Evolutionary conservation across 2,329 filamentous ascomycete species (phyloP).

Genomic region (Fusarium nurragi): DNA sequence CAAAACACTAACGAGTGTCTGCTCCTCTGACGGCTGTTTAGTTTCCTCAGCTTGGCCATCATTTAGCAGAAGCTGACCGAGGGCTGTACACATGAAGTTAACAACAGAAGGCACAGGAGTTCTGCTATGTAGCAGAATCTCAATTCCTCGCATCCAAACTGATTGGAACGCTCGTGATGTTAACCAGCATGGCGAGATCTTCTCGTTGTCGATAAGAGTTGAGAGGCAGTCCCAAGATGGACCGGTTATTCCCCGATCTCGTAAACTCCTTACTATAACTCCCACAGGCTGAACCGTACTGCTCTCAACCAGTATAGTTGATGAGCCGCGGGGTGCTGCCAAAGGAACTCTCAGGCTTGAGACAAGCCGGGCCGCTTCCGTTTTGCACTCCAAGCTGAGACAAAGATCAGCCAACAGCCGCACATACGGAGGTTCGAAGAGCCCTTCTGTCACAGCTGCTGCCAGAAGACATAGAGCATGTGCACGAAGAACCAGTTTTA

Average conservation of each 20-base stretch:
- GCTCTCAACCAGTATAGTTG: slow-evolving; percentile 29
- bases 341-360: slow-evolving; percentile 27
- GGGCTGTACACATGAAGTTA: slow-evolving; percentile 39
- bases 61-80: slow-evolving; percentile 37
- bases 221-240: slow-evolving; percentile 40
- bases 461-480: slow-evolving; percentile 46
- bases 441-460: slow-evolving; percentile 45
- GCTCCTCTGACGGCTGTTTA: slow-evolving; percentile 29
- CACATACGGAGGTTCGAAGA: slow-evolving; percentile 45
- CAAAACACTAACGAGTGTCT: slow-evolving; percentile 45
- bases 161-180: slow-evolving; percentile 38
- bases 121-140: slow-evolving; percentile 38
- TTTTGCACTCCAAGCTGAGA: slow-evolving; percentile 37
- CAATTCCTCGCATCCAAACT: slow-evolving; percentile 43
- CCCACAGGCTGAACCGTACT: slow-evolving; percentile 37
- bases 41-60: neutral
- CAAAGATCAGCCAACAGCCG: slow-evolving; percentile 46
- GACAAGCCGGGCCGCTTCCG: slow-evolving; percentile 45
- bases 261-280: slow-evolving; percentile 28
- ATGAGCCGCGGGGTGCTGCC: slow-evolving; percentile 23
- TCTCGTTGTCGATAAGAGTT: slow-evolving; percentile 29
- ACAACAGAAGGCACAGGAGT: slow-evolving; percentile 35
- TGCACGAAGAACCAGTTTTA: slow-evolving; percentile 48
- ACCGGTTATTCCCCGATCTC: slow-evolving; percentile 8
- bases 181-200: slow-evolving; percentile 40